Percentiles rank a stretch among this genome's conserved stretches.
Evolutionary conservation across 2,329 filamentous ascomycete species (phyloP).

Genomic region (Diaporthe destruens): DNA sequence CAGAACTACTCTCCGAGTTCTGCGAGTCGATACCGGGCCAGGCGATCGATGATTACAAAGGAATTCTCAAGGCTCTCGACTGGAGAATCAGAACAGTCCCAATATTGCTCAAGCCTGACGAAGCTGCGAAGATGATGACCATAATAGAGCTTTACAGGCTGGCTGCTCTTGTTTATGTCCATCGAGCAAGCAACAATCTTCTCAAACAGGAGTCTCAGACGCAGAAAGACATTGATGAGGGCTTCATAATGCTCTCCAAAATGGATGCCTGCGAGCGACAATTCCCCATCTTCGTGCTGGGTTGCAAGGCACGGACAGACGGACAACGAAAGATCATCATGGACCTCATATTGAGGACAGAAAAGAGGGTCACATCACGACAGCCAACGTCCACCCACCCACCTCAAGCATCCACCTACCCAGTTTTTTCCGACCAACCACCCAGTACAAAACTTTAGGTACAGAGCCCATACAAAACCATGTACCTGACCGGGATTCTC

Average conservation of each 20-base stretch:
- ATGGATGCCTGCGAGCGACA: constrained; percentile 14
- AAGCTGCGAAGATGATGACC: background rate
- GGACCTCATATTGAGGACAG: constrained; percentile 14
- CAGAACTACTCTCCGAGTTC: background rate
- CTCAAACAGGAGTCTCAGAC: background rate
- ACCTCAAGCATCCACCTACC: no score
- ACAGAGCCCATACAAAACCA: no score
- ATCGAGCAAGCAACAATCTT: constrained; percentile 7
- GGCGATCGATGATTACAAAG: constrained; percentile 1
- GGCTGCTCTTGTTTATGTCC: background rate
- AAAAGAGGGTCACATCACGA: background rate
- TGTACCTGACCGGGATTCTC: no score
- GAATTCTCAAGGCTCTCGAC: background rate
- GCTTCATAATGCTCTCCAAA: background rate
- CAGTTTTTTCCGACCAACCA: no score
- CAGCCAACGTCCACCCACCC: no score
- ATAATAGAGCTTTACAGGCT: constrained; percentile 3
- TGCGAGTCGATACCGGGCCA: background rate
- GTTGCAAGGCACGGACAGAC: constrained; percentile 29
- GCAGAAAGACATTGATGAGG: background rate
- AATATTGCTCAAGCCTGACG: background rate
- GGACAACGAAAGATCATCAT: constrained; percentile 1
- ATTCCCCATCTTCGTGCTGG: constrained; percentile 27
- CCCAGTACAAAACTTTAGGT: no score
- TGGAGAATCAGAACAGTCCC: constrained; percentile 4